Base-by-base conservation (phyloP, 2,329 filamentous ascomycete species). In the Rutstroemia sp. region DNA sequence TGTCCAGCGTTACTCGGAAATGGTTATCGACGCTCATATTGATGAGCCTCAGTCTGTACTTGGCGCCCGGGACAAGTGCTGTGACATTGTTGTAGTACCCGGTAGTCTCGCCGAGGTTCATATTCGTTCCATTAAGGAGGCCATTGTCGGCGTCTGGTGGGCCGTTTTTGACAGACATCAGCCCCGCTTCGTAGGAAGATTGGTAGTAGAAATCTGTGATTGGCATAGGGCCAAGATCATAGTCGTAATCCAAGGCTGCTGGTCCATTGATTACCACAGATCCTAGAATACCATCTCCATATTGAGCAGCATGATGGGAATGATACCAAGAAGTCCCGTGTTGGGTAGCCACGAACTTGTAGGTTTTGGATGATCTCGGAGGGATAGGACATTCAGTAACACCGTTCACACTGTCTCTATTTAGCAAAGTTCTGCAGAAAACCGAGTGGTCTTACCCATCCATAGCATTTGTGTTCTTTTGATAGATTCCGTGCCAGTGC, bases 221-320 rank as follows among this genome's bases (percentile, higher is more conserved):
- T 8, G 23, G 44, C 21, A 47, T 19, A 2, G 19, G 44, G 5
- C 23, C 58, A 27, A 60, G 42, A 27, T 60, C 58, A n/a, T 47
- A 25, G 41, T 55, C 56, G 61, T 85, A 86, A 66, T 83, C 19
- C 21, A 55, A 58, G 27, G 53, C 46, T 9, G 56, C 42, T 14
- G 55, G 55, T 6, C 49, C 55, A 41, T 57, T 51, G 19, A 57
- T 52, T 6, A 52, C 23, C 3, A 47, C 14, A 16, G 44, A n/a
- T 34, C 83, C 83, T 41, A 78, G 73, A 0, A 84, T 69, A 0
- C 83, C 83, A 74, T 67, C 71, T 72, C 67, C 67, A 52, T 73
- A 73, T 58, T 74, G 72, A 25, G 67, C 63, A 14, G 70, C 70
- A 60, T 79, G 78, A 64, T 84, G 81, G 1, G 76, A 79, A 66